Evolutionary conservation across 2,329 filamentous ascomycete species (phyloP).

Genomic region (Calonectria naviculata): DNA sequence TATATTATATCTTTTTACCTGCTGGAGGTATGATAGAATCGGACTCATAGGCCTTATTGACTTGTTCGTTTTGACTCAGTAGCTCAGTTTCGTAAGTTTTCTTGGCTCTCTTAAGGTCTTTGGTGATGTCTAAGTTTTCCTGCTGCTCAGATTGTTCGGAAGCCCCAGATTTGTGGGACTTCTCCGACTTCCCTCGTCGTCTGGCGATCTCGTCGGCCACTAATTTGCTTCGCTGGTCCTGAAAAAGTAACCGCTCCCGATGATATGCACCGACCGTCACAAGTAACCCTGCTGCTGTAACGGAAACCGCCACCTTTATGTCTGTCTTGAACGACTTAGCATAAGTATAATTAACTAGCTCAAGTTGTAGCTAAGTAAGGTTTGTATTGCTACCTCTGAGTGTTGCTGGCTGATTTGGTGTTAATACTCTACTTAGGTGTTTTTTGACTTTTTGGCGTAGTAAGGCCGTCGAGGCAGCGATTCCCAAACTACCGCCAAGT

Average conservation of each 20-base stretch:
- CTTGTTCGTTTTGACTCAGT: not conserved
- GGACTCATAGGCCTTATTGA: not conserved
- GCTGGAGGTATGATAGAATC: not conserved
- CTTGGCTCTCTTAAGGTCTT: not conserved
- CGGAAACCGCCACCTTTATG: slow-evolving; percentile 57
- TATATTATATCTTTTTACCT: not conserved
- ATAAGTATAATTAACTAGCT: slow-evolving; percentile 51
- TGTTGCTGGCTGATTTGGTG: slow-evolving; percentile 41
- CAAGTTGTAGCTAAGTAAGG: slow-evolving; percentile 43
- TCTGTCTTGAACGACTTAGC: slow-evolving; percentile 56
- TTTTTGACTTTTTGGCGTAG: slow-evolving; percentile 46
- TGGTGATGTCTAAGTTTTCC: not conserved
- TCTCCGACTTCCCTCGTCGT: slow-evolving; percentile 17
- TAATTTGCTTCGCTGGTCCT: slow-evolving; percentile 32
- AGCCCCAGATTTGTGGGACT: not conserved
- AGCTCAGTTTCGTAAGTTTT: not conserved
- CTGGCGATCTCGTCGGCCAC: slow-evolving; percentile 30
- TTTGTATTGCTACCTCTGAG: slow-evolving; percentile 33
- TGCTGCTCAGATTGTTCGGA: not conserved
- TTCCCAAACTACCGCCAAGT: slow-evolving; percentile 65
- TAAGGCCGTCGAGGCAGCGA: slow-evolving; percentile 63
- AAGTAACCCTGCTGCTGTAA: slow-evolving; percentile 54
- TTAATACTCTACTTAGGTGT: slow-evolving; percentile 42
- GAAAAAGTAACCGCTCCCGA: slow-evolving; percentile 30
- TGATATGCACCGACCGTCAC: slow-evolving; percentile 53